Percentiles rank a stretch among this genome's conserved stretches.
phyloP scores from a whole-genome alignment of 805 yeast genomes.

The Spathaspora sp. region DNA sequence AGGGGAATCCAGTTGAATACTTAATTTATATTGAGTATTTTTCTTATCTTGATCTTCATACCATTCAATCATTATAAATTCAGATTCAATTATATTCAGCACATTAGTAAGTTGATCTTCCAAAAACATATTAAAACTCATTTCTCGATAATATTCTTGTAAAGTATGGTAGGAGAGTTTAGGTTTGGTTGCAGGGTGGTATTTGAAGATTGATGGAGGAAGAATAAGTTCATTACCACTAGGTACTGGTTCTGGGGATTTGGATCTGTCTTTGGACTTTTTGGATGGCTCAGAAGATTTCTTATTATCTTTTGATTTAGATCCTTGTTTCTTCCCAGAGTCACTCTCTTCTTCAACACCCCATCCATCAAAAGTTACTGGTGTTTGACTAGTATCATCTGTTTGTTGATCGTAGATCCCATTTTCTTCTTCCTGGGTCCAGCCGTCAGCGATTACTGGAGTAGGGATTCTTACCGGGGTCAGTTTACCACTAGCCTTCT shows the following conservation, averaged over 20 bases:
- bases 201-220: conserved; percentile 27
- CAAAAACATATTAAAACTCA: conserved; percentile 57
- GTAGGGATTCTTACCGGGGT: background rate
- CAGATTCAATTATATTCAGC: conserved; percentile 26
- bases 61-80: conserved; percentile 53
- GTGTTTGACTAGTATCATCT: background rate
- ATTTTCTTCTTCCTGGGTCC: background rate
- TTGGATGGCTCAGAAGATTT: background rate
- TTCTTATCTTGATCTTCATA: conserved; percentile 41
- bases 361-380: background rate
- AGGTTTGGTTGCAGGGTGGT: conserved; percentile 34
- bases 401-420: background rate
- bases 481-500: background rate
- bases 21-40: conserved; percentile 37
- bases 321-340: background rate
- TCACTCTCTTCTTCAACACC: background rate
- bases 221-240: conserved; percentile 6
- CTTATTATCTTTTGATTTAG: background rate
- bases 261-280: background rate
- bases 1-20: conserved; percentile 43
- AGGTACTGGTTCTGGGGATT: background rate
- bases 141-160: conserved; percentile 51
- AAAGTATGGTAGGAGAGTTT: conserved; percentile 46
- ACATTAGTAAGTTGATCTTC: conserved; percentile 48
- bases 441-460: background rate